Evolutionary conservation across 306 rosid species (phyloP).

Genomic region (Cicer yamashitae): DNA sequence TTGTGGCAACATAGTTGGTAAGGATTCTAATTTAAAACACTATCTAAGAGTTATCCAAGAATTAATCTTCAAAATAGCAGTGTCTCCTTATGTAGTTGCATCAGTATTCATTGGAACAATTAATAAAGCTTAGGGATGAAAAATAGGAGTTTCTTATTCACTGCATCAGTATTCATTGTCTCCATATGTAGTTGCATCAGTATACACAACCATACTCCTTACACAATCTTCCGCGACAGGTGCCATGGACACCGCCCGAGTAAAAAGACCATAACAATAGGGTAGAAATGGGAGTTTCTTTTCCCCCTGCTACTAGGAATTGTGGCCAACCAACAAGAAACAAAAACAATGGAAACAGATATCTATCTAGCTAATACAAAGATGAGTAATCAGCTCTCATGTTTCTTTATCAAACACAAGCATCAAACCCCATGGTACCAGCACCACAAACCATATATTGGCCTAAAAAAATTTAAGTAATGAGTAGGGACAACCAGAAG

Average conservation of each 20-base stretch:
- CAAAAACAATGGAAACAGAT: slow-evolving; percentile 52
- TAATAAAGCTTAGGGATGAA: too few relatives aligned
- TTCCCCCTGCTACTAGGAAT: slow-evolving; percentile 44
- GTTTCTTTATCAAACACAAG: slow-evolving; percentile 48
- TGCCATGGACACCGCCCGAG: slow-evolving; percentile 43
- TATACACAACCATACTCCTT: slow-evolving; percentile 28
- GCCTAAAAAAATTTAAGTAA: slow-evolving; percentile 45
- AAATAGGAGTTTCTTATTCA: too few relatives aligned
- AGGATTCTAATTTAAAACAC: slow-evolving; percentile 4
- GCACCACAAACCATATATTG: slow-evolving; percentile 34
- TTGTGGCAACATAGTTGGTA: neutral
- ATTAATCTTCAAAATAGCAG: slow-evolving; percentile 26
- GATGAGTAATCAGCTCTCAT: slow-evolving; percentile 43
- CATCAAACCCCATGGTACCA: slow-evolving; percentile 36
- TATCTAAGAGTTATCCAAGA: neutral
- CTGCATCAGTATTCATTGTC: slow-evolving; percentile 6
- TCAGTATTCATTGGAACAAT: neutral
- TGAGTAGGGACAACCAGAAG: neutral
- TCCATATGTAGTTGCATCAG: neutral
- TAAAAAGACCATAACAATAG: slow-evolving; percentile 52
- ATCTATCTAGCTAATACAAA: slow-evolving; percentile 55
- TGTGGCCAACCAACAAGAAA: slow-evolving; percentile 42
- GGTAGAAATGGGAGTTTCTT: slow-evolving; percentile 45
- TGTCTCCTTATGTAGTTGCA: slow-evolving; percentile 21
- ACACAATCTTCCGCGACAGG: slow-evolving; percentile 37